Percentiles rank a stretch among this genome's conserved stretches.
phyloP scores from a whole-genome alignment of 306 rosid genomes.

The Citrullus amarus region DNA sequence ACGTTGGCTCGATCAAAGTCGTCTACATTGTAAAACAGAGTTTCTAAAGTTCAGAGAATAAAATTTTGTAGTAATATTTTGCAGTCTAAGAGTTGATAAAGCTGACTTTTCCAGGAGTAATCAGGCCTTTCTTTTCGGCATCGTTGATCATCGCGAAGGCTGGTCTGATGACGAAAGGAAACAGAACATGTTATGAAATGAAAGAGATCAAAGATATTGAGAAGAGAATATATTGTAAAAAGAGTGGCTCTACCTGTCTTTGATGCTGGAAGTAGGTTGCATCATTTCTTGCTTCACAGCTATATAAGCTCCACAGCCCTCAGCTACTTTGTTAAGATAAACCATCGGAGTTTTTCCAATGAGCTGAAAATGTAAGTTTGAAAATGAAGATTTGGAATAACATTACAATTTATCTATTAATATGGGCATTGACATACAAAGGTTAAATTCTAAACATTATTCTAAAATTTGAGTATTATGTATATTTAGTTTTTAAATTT shows the following conservation, averaged over 20 bases:
- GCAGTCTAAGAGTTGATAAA: not conserved
- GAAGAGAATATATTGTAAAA: not conserved
- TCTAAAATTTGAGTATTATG: not conserved
- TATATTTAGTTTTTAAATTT: not conserved
- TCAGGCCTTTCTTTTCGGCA: constrained; percentile 41
- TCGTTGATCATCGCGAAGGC: constrained; percentile 38
- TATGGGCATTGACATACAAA: not conserved
- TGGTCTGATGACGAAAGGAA: constrained; percentile 22
- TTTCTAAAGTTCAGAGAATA: not conserved
- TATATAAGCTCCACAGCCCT: constrained; percentile 88
- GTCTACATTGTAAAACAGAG: constrained; percentile 27
- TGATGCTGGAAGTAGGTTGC: constrained; percentile 93
- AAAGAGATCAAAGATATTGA: not conserved
- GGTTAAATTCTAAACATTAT: not conserved
- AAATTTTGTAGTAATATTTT: not conserved
- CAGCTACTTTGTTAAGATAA: constrained; percentile 83
- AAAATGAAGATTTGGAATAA: not conserved
- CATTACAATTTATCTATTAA: not conserved
- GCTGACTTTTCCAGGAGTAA: constrained; percentile 44
- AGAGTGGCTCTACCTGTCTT: constrained; percentile 55
- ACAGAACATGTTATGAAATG: not conserved
- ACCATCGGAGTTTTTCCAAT: constrained; percentile 87
- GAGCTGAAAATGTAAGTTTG: constrained; percentile 35
- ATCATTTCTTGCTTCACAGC: constrained; percentile 98
- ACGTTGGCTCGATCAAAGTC: constrained; percentile 70